Conservation (phyloP, 495 filamentous ascomycete genomes). For the Rusavskia elegans region DNA sequence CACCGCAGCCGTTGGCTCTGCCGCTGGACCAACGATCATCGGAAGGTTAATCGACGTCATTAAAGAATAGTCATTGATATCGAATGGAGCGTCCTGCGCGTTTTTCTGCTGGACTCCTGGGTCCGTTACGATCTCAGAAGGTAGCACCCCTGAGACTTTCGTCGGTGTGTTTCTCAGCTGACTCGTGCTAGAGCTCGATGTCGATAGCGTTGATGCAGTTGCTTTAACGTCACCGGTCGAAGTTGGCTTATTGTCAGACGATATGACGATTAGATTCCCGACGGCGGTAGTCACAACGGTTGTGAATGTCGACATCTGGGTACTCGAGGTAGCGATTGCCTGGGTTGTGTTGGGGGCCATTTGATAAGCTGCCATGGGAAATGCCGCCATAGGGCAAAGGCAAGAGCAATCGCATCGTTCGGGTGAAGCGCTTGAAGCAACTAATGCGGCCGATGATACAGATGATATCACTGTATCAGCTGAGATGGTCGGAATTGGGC, state of each 20-base stretch:
- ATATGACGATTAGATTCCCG: neutral
- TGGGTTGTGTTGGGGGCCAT: neutral
- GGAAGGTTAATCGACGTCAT: neutral
- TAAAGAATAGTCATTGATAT: neutral
- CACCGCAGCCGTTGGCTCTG: neutral
- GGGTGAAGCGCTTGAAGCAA: neutral
- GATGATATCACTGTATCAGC: too few species aligned
- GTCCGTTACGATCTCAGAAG: neutral
- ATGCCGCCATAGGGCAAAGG: neutral
- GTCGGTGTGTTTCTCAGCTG: neutral
- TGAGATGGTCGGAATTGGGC: neutral
- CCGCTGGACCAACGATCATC: neutral
- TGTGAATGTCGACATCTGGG: neutral
- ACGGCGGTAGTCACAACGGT: neutral
- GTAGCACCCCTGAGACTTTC: neutral
- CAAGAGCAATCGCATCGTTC: neutral
- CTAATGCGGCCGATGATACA: neutral
- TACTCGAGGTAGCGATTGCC: neutral
- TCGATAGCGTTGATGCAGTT: neutral
- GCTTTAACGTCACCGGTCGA: neutral
- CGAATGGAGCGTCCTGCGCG: neutral
- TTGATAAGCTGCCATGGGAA: neutral
- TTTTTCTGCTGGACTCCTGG: neutral
- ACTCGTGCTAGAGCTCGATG: neutral
- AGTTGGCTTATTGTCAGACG: neutral